Evolutionary conservation across 2,329 filamentous ascomycete species (phyloP), one percentile per base, ranked within the genome.

Genomic region (Dryadomyces quercus-mongolicae): DNA sequence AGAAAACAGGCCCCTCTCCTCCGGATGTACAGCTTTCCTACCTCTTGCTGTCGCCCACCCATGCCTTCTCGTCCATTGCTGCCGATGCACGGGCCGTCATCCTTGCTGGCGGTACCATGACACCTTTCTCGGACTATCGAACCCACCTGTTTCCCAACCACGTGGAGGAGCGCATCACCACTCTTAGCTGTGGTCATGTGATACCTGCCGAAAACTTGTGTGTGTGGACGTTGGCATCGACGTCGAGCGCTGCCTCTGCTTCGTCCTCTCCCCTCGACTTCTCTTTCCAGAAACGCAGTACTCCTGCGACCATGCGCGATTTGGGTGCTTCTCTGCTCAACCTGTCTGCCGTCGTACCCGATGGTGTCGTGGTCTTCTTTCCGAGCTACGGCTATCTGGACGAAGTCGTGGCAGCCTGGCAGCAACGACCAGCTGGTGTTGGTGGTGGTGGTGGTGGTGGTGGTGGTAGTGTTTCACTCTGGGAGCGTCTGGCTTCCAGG

Each of bases 81-180:
- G 82, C 88, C 34, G 83, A 86, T 58, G 89, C 93, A 0, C 78
- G 90, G 55, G 88, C 92, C 2, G 86, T 98, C 3, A 85, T 98
- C 45, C 74, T 98, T 3, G 93, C 91, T 0, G 93, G 93, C 55
- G 93, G 93, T 21, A 98, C 93, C 25, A 97, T 98, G 93, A 95
- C 93, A 2, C 93, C 93, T 0, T 95, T 97, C 73, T 80, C 85
- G 22, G 93, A 97, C 69, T 98, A 95, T 68, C 83, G 79, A 40
- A 78, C 85, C 4, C 88, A 96, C 62, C 75, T 98, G 0, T 93
- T 98, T 58, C 87, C 92, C 0, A 85, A 87, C 50, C 67, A 95
- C 0, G 65, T 78, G 0, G 61, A 75, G 0, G 68, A 72, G 0
- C 81, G 81, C 55, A 78, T 97, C 47, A 84, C 78, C 10, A 95